phyloP scores from a whole-genome alignment of 108 stramenopile species.

The Discostella stelligeroides region DNA sequence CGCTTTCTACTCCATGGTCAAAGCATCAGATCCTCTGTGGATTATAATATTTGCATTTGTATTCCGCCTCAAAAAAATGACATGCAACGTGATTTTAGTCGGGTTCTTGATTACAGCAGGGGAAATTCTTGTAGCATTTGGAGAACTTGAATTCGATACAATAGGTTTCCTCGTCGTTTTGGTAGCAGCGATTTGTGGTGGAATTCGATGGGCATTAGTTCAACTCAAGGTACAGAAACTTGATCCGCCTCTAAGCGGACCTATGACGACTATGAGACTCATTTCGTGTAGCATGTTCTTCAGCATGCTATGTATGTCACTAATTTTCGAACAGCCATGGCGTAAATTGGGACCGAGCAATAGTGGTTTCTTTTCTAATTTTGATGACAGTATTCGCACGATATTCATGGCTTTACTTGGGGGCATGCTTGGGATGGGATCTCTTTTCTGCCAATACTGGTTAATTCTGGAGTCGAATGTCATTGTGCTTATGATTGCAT shows the following conservation, averaged over 20 bases:
- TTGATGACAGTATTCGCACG: conserved; percentile 45
- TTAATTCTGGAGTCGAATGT: conserved; percentile 84
- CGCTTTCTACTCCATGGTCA: conserved; percentile 90
- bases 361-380: conserved; percentile 35
- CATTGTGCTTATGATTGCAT: conserved; percentile 89
- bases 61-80: conserved; percentile 82
- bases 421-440: conserved; percentile 73
- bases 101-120: conserved; percentile 71
- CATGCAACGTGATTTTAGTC: conserved; percentile 68
- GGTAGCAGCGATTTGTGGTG: conserved; percentile 66
- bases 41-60: conserved; percentile 79
- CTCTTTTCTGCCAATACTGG: conserved; percentile 89
- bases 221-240: conserved; percentile 79
- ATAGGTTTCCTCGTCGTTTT: conserved; percentile 74
- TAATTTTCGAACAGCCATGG: conserved; percentile 72
- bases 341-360: conserved; percentile 44
- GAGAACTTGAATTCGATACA: conserved; percentile 60
- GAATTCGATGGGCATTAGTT: conserved; percentile 85
- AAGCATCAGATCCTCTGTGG: conserved; percentile 85
- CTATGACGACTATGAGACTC: conserved; percentile 83
- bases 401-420: conserved; percentile 70
- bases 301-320: conserved; percentile 70
- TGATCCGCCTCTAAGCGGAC: conserved; percentile 82
- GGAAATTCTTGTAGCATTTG: conserved; percentile 79
- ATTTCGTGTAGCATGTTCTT: conserved; percentile 81